Evolutionary conservation across 352 stramenopile genomes (phyloP), one percentile per base, ranked within the genome.

Genomic region (Globisporangium rhizosaccharum): DNA sequence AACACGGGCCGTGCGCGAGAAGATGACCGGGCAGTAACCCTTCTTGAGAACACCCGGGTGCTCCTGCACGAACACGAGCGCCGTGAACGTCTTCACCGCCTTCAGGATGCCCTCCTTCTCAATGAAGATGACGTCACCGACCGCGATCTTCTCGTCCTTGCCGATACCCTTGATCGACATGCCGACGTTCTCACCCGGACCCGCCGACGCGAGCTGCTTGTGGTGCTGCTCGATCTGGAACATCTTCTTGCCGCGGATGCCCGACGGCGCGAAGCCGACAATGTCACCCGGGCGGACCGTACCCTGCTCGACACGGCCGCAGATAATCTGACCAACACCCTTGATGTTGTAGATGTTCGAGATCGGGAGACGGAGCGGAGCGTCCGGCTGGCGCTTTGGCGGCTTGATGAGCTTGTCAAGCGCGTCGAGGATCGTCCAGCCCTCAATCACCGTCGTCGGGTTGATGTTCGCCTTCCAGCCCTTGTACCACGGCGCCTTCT

Each of bases 321-420:
- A 78, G 59, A 86, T 86, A 59, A 92, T 88, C 64, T 84, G 68
- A 71, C 84, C 84, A 65, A 92, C 75, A 71, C 80, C 80, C 71
- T 88, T 88, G 71, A 92, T 92, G 69, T 92, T 88, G 75, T 88
- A 90, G 51, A 92, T 82, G 71, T 88, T 84, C 57, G 73, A 87
- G 62, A 90, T 75, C 41, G 83, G 80, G 52, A 92, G 67, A 80
- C 77, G 82, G 25, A 89, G 70, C 41, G 76, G 70, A 39, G 60
- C 58, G 47, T 84, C 65, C 42, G 79, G 74, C n/a, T 72, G 54
- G 66, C 83, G 80, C 51, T 76, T 72, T 54, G 83, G 83, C 30
- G 82, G 79, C 39, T 69, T 87, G 70, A 84, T 87, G 65, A 85
- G 80, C 68, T 88, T 76, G 67, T 89, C 79, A 50, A 90, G 68